These are phyloP conservation scores for Tardiomyces depauwii DNA, from an alignment of 1,139 yeast species.

Conservation along the genomic window DNA sequence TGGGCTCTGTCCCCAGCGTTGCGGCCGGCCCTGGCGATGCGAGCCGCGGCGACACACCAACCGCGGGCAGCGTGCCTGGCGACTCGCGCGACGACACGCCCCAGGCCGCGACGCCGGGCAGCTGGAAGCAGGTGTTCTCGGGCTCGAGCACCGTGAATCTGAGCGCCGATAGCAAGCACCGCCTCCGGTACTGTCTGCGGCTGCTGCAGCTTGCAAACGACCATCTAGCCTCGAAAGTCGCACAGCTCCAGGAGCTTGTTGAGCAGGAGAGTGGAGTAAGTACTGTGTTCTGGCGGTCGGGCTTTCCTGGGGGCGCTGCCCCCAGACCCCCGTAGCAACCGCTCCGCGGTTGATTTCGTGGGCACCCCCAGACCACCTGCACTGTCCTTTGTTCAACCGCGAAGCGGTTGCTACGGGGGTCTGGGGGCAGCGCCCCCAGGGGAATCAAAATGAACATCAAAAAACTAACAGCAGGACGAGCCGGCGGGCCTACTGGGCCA, in stretches of 20 bases:
- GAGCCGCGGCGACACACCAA: background rate
- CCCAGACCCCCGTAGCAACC: too few relatives aligned
- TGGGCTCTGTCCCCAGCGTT: background rate
- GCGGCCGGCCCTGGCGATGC: background rate
- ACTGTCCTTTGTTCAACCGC: slow-evolving; percentile 13
- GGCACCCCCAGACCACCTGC: too few relatives aligned
- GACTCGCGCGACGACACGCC: background rate
- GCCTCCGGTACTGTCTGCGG: slow-evolving; percentile 63
- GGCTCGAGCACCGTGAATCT: slow-evolving; percentile 36
- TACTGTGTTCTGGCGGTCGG: too few relatives aligned
- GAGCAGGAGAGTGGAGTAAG: slow-evolving; percentile 25
- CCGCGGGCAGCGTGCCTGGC: background rate
- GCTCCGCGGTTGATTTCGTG: too few relatives aligned
- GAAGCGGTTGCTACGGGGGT: too few relatives aligned
- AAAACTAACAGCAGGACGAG: slow-evolving; percentile 8
- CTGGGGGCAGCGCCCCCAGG: slow-evolving; percentile 11
- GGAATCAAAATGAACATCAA: slow-evolving; percentile 19
- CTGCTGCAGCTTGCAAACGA: slow-evolving; percentile 67
- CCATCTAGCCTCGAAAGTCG: slow-evolving; percentile 54
- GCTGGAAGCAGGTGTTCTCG: slow-evolving; percentile 28
- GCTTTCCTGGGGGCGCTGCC: too few relatives aligned
- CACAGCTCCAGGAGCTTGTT: slow-evolving; percentile 42
- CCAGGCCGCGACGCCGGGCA: background rate
- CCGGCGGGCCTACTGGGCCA: slow-evolving; percentile 4
- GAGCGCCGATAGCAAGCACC: slow-evolving; percentile 56